Base-by-base conservation (phyloP, 176 grass and related monocot species). In the Areca catechu region DNA sequence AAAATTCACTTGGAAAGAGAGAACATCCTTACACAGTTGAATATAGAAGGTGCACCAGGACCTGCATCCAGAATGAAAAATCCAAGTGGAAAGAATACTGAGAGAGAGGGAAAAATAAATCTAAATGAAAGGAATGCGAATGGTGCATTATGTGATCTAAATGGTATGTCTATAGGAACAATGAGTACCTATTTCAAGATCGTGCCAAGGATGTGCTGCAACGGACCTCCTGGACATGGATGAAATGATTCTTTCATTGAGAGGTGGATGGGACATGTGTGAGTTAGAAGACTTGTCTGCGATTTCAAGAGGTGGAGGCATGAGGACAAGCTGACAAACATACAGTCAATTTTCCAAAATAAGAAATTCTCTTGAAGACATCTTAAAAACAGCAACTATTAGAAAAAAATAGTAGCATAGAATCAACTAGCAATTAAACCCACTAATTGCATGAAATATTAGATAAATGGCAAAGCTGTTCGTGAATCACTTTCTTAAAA, bases 191-290 rank as follows among this genome's bases (percentile, higher is more conserved):
- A 97, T 91, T 57, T 97, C 92, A 55, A 97, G 83, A 68, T 97
- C 92, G 79, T 97, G 93, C 93, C 93, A 97, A n/a, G 93, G 84
- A 69, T 97, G 93, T 0, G 93, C 93, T 19, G 93, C 88, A 80
- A 90, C 65, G 63, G 87, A 82, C 47, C 87, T 86, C 58, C 69
- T 74, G 37, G 87, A 72, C 75, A 97, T 82, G 21, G 93, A 85
- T 4, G 93, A 88, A 22, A 97, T 53, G 25, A 80, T 97, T 49
- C 87, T 85, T 75, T 97, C 87, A 80, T 88, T 97, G 20, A 97
- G 67, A 47, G 79, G 75, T 68, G 76, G 77, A 49, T 65, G 24
- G 21, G 83, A 68, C 22, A 61, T 9, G 4, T 77, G 54, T 15
- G 57, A 17, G 15, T 57, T 48, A 1, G 23, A 51, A 54, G 30